phyloP scores from a whole-genome alignment of 2,329 filamentous ascomycete species.

The Alternaria dauci region DNA sequence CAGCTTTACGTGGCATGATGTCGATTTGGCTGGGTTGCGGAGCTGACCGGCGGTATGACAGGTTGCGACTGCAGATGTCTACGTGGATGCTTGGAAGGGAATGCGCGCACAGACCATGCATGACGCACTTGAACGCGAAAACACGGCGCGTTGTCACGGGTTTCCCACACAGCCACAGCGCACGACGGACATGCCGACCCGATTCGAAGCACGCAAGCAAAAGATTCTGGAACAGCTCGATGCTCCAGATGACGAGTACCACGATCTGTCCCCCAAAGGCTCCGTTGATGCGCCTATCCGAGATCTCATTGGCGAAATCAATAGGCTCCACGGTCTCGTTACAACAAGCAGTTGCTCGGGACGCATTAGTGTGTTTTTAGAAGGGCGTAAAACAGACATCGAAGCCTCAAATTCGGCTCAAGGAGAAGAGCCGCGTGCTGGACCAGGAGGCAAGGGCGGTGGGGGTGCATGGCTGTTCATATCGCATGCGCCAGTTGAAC shows the following conservation, averaged over 20 bases:
- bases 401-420: slow-evolving; percentile 12
- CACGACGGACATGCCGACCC: slow-evolving; percentile 34
- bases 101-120: slow-evolving; percentile 27
- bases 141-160: slow-evolving; percentile 35
- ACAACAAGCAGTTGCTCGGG: slow-evolving; percentile 95
- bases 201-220: slow-evolving; percentile 67
- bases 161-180: slow-evolving; percentile 7
- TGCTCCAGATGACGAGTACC: slow-evolving; percentile 74
- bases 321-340: slow-evolving; percentile 75
- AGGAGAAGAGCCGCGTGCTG: slow-evolving; percentile 57
- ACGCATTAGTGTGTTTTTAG: slow-evolving; percentile 84
- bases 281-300: slow-evolving; percentile 82
- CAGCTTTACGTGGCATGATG: slow-evolving; percentile 44
- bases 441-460: slow-evolving; percentile 83
- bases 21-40: not conserved
- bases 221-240: slow-evolving; percentile 76
- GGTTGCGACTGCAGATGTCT: slow-evolving; percentile 10
- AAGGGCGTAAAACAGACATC: slow-evolving; percentile 67
- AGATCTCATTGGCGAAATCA: slow-evolving; percentile 80
- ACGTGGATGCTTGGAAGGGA: slow-evolving; percentile 18
- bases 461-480: slow-evolving; percentile 84
- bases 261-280: slow-evolving; percentile 88
- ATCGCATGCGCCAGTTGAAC: slow-evolving; percentile 75
- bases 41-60: not conserved
- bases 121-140: slow-evolving; percentile 34